phyloP scores from a whole-genome alignment of 106 monocot species.

The Dendrobium huoshanense region DNA sequence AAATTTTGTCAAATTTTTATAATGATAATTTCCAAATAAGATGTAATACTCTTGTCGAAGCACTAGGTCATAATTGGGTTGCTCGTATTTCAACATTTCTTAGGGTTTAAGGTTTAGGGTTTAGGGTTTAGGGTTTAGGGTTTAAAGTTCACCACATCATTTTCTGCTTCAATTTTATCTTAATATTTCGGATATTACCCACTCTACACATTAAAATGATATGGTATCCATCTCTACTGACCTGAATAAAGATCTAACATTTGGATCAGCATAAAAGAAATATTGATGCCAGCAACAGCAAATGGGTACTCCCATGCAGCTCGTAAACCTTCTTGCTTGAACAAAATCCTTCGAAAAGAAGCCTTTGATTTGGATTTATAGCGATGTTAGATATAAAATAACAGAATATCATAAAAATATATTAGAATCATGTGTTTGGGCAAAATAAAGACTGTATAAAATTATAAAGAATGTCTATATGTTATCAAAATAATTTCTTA shows the following conservation, averaged over 20 bases:
- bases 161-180: background rate
- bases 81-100: background rate
- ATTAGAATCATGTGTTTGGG: background rate
- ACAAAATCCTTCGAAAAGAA: conserved; percentile 49
- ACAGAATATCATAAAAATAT: background rate
- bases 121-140: too few relatives aligned
- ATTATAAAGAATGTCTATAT: background rate
- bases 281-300: conserved; percentile 77
- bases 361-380: conserved; percentile 23
- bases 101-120: too few relatives aligned
- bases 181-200: background rate
- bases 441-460: background rate
- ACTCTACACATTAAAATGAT: background rate
- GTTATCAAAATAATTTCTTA: conserved; percentile 16
- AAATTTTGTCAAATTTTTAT: too few relatives aligned
- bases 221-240: conserved; percentile 12
- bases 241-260: conserved; percentile 79
- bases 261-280: conserved; percentile 75
- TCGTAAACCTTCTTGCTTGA: conserved; percentile 57
- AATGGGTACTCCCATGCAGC: conserved; percentile 83
- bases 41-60: too few relatives aligned
- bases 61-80: background rate
- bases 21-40: too few relatives aligned
- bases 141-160: background rate
- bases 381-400: conserved; percentile 6